Conservation (phyloP, 1,284 basidiomycete species). For the Ganoderma boninense region DNA sequence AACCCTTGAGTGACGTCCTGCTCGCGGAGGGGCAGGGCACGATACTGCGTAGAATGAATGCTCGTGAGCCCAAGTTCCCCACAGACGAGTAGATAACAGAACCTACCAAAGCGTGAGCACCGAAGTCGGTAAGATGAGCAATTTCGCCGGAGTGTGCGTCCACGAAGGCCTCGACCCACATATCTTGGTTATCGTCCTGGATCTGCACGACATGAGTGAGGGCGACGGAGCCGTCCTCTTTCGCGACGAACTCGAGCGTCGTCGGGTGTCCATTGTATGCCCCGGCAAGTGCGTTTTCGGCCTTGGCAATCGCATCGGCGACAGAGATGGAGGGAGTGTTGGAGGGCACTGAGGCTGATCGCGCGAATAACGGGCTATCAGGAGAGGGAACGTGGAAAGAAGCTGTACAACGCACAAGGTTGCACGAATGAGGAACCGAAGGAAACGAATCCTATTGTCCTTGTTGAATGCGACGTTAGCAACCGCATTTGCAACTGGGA, state of each 20-base stretch:
- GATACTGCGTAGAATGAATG: slow-evolving; percentile 43
- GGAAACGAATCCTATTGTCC: slow-evolving; percentile 50
- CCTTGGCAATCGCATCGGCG: slow-evolving; percentile 47
- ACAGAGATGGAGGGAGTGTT: slow-evolving; percentile 48
- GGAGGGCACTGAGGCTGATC: slow-evolving; percentile 47
- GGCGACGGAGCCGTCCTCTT: slow-evolving; percentile 41
- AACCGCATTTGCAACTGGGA: slow-evolving; percentile 54
- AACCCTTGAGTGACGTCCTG: slow-evolving; percentile 47
- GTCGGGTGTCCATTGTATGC: slow-evolving; percentile 51
- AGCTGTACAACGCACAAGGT: slow-evolving; percentile 42
- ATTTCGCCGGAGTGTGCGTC: slow-evolving; percentile 64
- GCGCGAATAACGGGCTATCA: neutral
- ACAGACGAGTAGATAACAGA: too few species aligned
- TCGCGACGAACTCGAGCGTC: slow-evolving; percentile 55
- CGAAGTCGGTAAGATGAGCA: slow-evolving; percentile 61
- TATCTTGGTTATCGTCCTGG: slow-evolving; percentile 56
- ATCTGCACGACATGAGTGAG: slow-evolving; percentile 64
- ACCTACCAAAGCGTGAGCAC: slow-evolving; percentile 32
- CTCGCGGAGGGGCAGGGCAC: slow-evolving; percentile 52
- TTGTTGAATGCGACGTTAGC: slow-evolving; percentile 53
- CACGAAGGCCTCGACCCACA: slow-evolving; percentile 71
- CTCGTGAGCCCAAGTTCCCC: too few species aligned
- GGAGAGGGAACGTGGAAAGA: too few species aligned
- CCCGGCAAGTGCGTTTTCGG: slow-evolving; percentile 51
- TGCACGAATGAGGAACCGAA: slow-evolving; percentile 62